These are phyloP conservation scores for Mycena galericulata DNA, from an alignment of 768 basidiomycete species.

Conservation along the genomic window DNA sequence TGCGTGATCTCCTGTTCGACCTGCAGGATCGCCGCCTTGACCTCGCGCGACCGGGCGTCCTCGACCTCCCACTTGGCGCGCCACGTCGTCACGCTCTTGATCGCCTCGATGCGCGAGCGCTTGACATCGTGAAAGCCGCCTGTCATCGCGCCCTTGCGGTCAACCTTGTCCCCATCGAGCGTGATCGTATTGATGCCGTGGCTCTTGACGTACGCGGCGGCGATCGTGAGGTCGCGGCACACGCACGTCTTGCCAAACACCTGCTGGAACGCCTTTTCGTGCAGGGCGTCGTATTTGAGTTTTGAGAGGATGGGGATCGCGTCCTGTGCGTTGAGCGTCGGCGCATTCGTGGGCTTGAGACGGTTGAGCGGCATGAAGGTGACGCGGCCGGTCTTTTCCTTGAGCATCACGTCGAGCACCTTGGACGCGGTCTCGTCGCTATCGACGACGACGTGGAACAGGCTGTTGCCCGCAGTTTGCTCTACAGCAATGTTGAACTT, in stretches of 20 bases:
- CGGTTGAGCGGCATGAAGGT: slow-evolving; percentile 99
- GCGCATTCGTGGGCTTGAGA: slow-evolving; percentile 79
- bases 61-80: slow-evolving; percentile 77
- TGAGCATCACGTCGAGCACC: slow-evolving; percentile 94
- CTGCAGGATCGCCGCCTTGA: slow-evolving; percentile 73
- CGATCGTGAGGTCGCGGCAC: slow-evolving; percentile 91
- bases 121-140: slow-evolving; percentile 96
- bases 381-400: slow-evolving; percentile 93
- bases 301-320: slow-evolving; percentile 87
- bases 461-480: slow-evolving; percentile 93
- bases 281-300: slow-evolving; percentile 77
- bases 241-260: slow-evolving; percentile 98
- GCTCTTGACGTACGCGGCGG: slow-evolving; percentile 93
- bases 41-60: slow-evolving; percentile 73
- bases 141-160: slow-evolving; percentile 94
- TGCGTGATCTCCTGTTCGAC: slow-evolving; percentile 91
- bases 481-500: slow-evolving; percentile 95
- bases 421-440: slow-evolving; percentile 92
- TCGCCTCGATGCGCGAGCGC: slow-evolving; percentile 89
- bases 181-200: slow-evolving; percentile 98
- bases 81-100: slow-evolving; percentile 83
- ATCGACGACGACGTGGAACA: slow-evolving; percentile 98
- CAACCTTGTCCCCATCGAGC: slow-evolving; percentile 96
- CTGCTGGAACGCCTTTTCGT: slow-evolving; percentile 91
- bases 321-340: slow-evolving; percentile 77